These are phyloP conservation scores for Oehlia diaphana DNA, from an alignment of 192 early-diverging fungal genomes.

Conservation along the genomic window DNA sequence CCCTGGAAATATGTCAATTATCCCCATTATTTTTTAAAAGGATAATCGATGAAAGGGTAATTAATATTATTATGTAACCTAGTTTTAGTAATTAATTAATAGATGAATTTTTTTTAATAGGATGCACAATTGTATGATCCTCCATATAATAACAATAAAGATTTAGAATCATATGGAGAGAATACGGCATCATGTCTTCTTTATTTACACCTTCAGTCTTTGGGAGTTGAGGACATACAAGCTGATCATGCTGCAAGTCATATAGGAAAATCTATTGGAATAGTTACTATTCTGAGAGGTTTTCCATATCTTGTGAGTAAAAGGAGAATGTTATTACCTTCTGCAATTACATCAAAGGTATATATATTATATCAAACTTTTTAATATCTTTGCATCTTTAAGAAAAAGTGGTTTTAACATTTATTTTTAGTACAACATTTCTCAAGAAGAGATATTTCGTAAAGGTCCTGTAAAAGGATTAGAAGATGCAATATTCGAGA, in stretches of 20 bases:
- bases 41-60: slow-evolving; percentile 68
- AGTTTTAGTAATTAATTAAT: too few relatives aligned
- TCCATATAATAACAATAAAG: slow-evolving; percentile 66
- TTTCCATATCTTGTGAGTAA: slow-evolving; percentile 72
- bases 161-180: slow-evolving; percentile 89
- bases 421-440: slow-evolving; percentile 65
- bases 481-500: slow-evolving; percentile 80
- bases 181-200: slow-evolving; percentile 83
- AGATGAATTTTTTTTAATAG: slow-evolving; percentile 33
- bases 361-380: slow-evolving; percentile 3
- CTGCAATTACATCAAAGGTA: slow-evolving; percentile 77
- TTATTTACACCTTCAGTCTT: slow-evolving; percentile 86
- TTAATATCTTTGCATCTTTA: not conserved
- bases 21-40: slow-evolving; percentile 82
- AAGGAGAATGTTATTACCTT: slow-evolving; percentile 71
- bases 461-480: slow-evolving; percentile 57
- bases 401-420: slow-evolving; percentile 2
- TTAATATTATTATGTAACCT: not conserved
- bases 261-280: slow-evolving; percentile 88
- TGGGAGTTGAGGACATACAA: slow-evolving; percentile 76
- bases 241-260: slow-evolving; percentile 90
- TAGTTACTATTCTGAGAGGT: slow-evolving; percentile 71
- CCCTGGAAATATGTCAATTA: slow-evolving; percentile 53
- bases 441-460: slow-evolving; percentile 74
- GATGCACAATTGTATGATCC: slow-evolving; percentile 60